phyloP scores from a whole-genome alignment of 2,329 filamentous ascomycete genomes.

The Hansfordia pulvinata region DNA sequence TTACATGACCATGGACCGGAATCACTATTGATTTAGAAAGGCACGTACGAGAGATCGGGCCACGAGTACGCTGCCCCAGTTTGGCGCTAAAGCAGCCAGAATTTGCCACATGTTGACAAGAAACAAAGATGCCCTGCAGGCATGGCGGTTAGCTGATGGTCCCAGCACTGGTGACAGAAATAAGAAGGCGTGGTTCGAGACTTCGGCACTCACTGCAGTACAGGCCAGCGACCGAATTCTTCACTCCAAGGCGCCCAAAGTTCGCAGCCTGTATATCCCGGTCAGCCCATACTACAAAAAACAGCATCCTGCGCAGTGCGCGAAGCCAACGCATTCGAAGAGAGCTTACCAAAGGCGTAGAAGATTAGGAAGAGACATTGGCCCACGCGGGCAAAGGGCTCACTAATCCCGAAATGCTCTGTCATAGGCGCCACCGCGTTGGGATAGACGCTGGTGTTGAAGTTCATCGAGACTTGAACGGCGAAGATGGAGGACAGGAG shows the following conservation, averaged over 20 bases:
- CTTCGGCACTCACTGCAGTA: no score
- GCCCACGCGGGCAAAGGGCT: slow-evolving; percentile 27
- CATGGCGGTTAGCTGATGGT: no score
- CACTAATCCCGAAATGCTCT: slow-evolving; percentile 26
- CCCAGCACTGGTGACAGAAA: no score
- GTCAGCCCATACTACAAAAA: no score
- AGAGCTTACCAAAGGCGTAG: slow-evolving; percentile 25
- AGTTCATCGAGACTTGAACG: slow-evolving; percentile 37
- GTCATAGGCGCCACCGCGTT: slow-evolving; percentile 26
- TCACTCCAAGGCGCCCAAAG: slow-evolving; percentile 38
- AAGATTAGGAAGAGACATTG: slow-evolving; percentile 31
- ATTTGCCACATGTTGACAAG: slow-evolving; percentile 37
- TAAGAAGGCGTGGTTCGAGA: no score
- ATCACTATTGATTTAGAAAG: not conserved
- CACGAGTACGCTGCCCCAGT: slow-evolving; percentile 23
- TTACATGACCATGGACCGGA: no score
- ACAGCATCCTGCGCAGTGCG: no score
- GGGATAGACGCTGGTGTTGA: slow-evolving; percentile 32
- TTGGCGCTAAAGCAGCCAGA: slow-evolving; percentile 24
- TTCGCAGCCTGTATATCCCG: slow-evolving; percentile 32
- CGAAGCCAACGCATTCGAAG: no score
- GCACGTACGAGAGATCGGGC: slow-evolving; percentile 15
- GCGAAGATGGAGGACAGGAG: slow-evolving; percentile 31
- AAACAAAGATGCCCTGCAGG: slow-evolving; percentile 28
- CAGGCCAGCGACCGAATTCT: slow-evolving; percentile 33